phyloP scores from a whole-genome alignment of 495 filamentous ascomycete species.

The Penicillium crystallinum region DNA sequence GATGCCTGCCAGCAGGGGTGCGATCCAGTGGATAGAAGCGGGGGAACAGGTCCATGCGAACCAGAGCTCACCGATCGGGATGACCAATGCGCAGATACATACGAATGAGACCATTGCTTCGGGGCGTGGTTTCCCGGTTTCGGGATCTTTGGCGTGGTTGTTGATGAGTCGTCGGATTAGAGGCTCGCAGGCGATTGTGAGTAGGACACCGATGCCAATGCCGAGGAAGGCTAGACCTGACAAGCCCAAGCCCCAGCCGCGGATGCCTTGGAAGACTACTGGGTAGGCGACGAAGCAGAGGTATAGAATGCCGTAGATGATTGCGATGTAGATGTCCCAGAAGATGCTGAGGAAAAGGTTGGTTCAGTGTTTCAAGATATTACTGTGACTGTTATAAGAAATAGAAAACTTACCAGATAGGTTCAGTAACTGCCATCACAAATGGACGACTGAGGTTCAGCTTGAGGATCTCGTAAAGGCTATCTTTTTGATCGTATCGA shows the following conservation, averaged over 20 bases:
- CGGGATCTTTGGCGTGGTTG: slow-evolving; percentile 59
- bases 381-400: neutral
- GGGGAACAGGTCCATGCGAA: slow-evolving; percentile 81
- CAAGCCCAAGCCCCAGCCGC: slow-evolving; percentile 64
- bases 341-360: slow-evolving; percentile 48
- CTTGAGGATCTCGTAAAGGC: slow-evolving; percentile 52
- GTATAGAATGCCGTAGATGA: slow-evolving; percentile 69
- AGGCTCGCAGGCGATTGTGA: slow-evolving; percentile 64
- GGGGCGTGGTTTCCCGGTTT: slow-evolving; percentile 60
- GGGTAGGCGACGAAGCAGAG: slow-evolving; percentile 82
- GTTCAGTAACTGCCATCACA: slow-evolving; percentile 72
- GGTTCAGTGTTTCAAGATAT: neutral
- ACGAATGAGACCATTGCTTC: slow-evolving; percentile 72
- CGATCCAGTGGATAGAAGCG: slow-evolving; percentile 65
- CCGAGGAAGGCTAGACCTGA: slow-evolving; percentile 71
- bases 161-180: slow-evolving; percentile 70
- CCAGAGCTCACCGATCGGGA: slow-evolving; percentile 67
- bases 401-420: slow-evolving; percentile 57
- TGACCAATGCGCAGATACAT: slow-evolving; percentile 61
- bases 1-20: slow-evolving; percentile 69
- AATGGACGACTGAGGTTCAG: slow-evolving; percentile 73
- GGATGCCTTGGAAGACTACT: slow-evolving; percentile 66
- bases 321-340: slow-evolving; percentile 68
- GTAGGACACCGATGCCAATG: slow-evolving; percentile 66
- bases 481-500: slow-evolving; percentile 63